Conservation (phyloP, 1,284 basidiomycete species). For the Schizophyllum commune region DNA sequence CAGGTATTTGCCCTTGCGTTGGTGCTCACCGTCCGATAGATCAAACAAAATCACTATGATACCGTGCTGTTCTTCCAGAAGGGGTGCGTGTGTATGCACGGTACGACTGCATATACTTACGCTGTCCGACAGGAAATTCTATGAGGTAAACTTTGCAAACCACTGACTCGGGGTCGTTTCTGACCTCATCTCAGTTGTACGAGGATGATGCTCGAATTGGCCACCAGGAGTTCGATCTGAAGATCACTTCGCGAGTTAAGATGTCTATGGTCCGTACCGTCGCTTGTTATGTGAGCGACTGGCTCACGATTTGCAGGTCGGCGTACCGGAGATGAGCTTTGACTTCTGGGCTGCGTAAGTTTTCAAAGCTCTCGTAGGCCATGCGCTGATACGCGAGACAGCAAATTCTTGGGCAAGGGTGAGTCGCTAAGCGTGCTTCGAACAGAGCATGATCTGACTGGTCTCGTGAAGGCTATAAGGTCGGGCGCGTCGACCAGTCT, state of each 20-base stretch:
- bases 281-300: neutral
- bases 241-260: slow-evolving; percentile 87
- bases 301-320: slow-evolving; percentile 49
- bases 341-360: slow-evolving; percentile 87
- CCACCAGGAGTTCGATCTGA: slow-evolving; percentile 89
- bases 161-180: slow-evolving; percentile 6
- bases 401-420: slow-evolving; percentile 80
- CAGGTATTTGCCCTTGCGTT: neutral
- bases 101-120: slow-evolving; percentile 1
- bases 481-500: slow-evolving; percentile 94
- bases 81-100: slow-evolving; percentile 49
- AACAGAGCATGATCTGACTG: neutral
- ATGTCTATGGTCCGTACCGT: slow-evolving; percentile 76
- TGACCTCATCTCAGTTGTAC: slow-evolving; percentile 55
- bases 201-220: slow-evolving; percentile 91
- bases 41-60: slow-evolving; percentile 93
- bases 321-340: slow-evolving; percentile 92
- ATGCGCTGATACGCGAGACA: slow-evolving; percentile 16
- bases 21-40: slow-evolving; percentile 29
- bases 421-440: slow-evolving; percentile 1
- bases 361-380: neutral
- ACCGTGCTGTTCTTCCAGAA: slow-evolving; percentile 98
- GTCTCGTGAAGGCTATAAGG: slow-evolving; percentile 73
- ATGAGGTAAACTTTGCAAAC: slow-evolving; percentile 37
- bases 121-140: slow-evolving; percentile 46